phyloP scores from a whole-genome alignment of 805 yeast species.

The Candida argentea region DNA sequence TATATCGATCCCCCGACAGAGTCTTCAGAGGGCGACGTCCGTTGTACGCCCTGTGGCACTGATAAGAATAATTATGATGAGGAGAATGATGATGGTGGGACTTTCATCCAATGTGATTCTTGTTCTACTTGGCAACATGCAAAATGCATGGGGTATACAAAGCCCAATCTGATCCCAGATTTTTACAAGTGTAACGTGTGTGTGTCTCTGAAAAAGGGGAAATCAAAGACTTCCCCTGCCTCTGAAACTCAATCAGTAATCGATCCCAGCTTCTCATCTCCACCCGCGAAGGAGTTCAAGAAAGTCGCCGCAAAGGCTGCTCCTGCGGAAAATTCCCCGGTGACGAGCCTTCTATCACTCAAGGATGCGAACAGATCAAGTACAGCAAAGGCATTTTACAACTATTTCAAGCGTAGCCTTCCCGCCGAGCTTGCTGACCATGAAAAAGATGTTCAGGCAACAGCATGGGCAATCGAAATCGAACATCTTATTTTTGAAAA shows the following conservation, averaged over 20 bases:
- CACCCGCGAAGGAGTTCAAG: constrained; percentile 7
- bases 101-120: constrained; percentile 56
- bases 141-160: constrained; percentile 43
- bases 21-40: constrained; percentile 35
- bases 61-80: constrained; percentile 48
- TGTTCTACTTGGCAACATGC: constrained; percentile 71
- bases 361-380: constrained; percentile 32
- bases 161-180: constrained; percentile 32
- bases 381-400: constrained; percentile 42
- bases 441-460: constrained; percentile 24
- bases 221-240: background rate
- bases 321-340: no score
- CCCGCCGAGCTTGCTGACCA: constrained; percentile 17
- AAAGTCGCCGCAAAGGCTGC: background rate
- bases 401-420: constrained; percentile 32
- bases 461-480: constrained; percentile 38
- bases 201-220: constrained; percentile 18
- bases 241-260: background rate
- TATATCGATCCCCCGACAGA: constrained; percentile 7
- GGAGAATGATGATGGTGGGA: constrained; percentile 41
- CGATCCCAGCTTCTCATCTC: background rate
- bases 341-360: constrained; percentile 5
- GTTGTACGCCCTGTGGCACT: constrained; percentile 56
- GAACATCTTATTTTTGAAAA: constrained; percentile 38
- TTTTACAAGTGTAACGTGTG: constrained; percentile 48